Evolutionary conservation across 2,329 filamentous ascomycete genomes (phyloP).

Genomic region (Cladophialophora yegresii): DNA sequence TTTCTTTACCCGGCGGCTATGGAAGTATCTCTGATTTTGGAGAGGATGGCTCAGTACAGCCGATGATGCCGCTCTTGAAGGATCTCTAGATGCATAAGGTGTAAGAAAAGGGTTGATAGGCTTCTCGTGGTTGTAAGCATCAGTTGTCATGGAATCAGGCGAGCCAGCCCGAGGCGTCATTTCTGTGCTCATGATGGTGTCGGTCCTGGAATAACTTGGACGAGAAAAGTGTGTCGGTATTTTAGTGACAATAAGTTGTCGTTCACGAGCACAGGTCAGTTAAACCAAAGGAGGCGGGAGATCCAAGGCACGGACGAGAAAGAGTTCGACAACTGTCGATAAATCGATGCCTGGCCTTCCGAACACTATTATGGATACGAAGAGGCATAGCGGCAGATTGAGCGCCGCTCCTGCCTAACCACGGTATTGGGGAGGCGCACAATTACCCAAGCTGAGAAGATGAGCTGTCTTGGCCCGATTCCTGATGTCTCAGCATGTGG

Average conservation of each 20-base stretch:
- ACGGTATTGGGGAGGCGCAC: not conserved
- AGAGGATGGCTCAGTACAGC: constrained; percentile 19
- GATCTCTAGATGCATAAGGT: constrained; percentile 29
- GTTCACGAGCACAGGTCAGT: not conserved
- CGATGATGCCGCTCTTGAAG: constrained; percentile 31
- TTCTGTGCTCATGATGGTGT: constrained; percentile 13
- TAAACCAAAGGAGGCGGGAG: not conserved
- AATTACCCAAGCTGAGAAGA: not conserved
- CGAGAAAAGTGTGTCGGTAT: constrained; percentile 18
- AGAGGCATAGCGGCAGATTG: not conserved
- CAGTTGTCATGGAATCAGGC: constrained; percentile 18
- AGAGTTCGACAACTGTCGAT: not conserved
- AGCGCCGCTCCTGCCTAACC: not conserved
- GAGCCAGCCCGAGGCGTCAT: constrained; percentile 16
- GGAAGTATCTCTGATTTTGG: constrained; percentile 53
- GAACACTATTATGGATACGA: not conserved
- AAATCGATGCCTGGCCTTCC: not conserved
- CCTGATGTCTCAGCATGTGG: constrained; percentile 3
- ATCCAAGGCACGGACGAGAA: not conserved
- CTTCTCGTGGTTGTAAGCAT: constrained; percentile 15
- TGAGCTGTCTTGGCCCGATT: constrained; percentile 4
- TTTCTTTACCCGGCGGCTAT: constrained; percentile 71
- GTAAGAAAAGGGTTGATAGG: constrained; percentile 32
- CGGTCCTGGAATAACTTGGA: constrained; percentile 17
- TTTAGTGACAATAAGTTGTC: not conserved